Conservation (phyloP, 768 basidiomycete genomes). For the Lentinus tigrinus region DNA sequence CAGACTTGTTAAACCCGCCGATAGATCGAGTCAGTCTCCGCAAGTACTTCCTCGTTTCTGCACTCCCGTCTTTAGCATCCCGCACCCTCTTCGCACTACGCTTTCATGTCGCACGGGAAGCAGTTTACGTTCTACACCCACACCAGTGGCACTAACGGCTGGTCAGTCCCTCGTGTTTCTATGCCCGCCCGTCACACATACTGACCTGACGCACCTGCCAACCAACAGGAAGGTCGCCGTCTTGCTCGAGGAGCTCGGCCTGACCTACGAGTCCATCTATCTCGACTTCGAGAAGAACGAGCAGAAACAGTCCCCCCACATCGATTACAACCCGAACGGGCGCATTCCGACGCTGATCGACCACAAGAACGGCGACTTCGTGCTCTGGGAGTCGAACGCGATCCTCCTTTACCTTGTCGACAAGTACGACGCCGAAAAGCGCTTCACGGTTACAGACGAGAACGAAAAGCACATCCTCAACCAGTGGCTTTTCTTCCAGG, state of each 20-base stretch:
- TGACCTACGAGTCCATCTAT: constrained; percentile 28
- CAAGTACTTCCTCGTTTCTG: too few species aligned
- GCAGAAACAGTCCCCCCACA: constrained; percentile 25
- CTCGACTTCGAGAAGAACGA: constrained; percentile 27
- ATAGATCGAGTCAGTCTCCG: too few species aligned
- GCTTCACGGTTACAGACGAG: constrained; percentile 21
- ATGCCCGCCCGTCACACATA: background rate
- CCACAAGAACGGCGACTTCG: constrained; percentile 31
- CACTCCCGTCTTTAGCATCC: too few species aligned
- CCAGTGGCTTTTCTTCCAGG: constrained; percentile 46
- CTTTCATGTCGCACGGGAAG: constrained; percentile 26
- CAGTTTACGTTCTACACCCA: constrained; percentile 27
- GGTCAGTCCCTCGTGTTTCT: constrained; percentile 2
- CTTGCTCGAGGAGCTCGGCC: constrained; percentile 27
- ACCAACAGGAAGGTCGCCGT: constrained; percentile 27
- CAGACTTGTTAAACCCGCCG: too few species aligned
- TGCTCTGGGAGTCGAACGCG: constrained; percentile 38
- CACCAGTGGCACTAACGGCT: constrained; percentile 21
- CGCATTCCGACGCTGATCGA: constrained; percentile 38
- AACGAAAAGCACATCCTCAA: constrained; percentile 23
- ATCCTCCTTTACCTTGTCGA: constrained; percentile 44
- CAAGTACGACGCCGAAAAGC: constrained; percentile 43
- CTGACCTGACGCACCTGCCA: background rate
- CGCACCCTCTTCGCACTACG: background rate
- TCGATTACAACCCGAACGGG: constrained; percentile 33